Percentiles rank a stretch among this genome's conserved stretches.
Conservation (phyloP, 1,284 basidiomycete genomes). For the Pseudozyma pruni region DNA sequence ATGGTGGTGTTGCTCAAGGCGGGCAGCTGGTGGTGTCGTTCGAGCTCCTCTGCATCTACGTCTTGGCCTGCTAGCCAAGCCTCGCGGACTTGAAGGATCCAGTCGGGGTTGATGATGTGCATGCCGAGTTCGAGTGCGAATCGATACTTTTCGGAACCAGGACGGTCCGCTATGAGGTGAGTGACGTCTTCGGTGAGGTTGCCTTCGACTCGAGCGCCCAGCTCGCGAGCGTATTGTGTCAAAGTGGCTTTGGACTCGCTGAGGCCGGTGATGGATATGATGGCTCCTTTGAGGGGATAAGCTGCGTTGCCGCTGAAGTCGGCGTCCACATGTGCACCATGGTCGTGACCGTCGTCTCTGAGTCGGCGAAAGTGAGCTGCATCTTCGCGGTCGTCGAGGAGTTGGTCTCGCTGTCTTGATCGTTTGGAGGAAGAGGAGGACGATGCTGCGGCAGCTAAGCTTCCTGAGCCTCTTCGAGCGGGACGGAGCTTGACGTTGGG, state of each 20-base stretch:
- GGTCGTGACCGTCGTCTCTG: conserved; percentile 63
- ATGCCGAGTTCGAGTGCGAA: conserved; percentile 80
- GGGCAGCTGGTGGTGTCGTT: conserved; percentile 74
- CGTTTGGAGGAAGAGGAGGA: conserved; percentile 17
- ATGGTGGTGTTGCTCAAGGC: conserved; percentile 76
- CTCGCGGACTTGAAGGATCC: conserved; percentile 77
- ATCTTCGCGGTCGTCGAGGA: conserved; percentile 53
- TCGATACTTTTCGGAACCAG: conserved; percentile 83
- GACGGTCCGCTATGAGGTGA: conserved; percentile 77
- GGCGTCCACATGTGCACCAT: conserved; percentile 54
- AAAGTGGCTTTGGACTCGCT: conserved; percentile 75
- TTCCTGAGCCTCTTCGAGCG: conserved; percentile 16
- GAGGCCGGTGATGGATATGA: conserved; percentile 79
- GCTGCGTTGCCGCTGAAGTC: conserved; percentile 64
- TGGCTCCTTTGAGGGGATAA: conserved; percentile 75
- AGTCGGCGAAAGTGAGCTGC: conserved; percentile 53
- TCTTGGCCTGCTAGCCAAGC: conserved; percentile 81
- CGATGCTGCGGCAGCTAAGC: conserved; percentile 2
- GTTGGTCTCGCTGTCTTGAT: conserved; percentile 14
- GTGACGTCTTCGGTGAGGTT: conserved; percentile 83
- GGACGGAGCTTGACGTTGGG: conserved; percentile 65
- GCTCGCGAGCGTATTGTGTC: conserved; percentile 78
- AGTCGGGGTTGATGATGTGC: conserved; percentile 78
- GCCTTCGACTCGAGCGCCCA: conserved; percentile 76
- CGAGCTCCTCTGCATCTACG: conserved; percentile 75